Base-by-base conservation (phyloP, 1,139 yeast species). In the Lodderomyces pseudojiufengensis region DNA sequence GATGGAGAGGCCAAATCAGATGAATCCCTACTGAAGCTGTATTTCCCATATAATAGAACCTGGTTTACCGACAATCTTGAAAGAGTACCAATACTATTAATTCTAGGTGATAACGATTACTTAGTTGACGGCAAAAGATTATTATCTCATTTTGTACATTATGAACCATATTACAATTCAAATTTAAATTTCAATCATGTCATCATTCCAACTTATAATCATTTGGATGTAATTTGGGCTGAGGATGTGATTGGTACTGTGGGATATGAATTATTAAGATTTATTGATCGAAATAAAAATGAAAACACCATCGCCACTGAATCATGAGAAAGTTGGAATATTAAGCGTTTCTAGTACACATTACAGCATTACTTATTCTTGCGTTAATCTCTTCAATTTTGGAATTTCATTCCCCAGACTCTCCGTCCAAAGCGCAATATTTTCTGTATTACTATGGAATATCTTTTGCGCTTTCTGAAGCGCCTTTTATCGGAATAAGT, bases 51-150 rank as follows among this genome's bases (percentile, higher is more conserved):
- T 48, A 61, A 64, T 12, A 48, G 52, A 18, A 49, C 57, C 12
- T 85, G 95, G 95, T 84, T 81, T 47, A 61, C 61, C 33, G 51
- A 40, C 7, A 78, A 79, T 15, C 5, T 28, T n/a, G 15, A 28
- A 16, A 78, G 79, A 3, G 56, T 66, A 1, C 83, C 86, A 0
- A 62, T 84, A 47, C 62, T 78, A 35, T 54, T 83, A 6, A 77
- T 84, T 45, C 66, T 77, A 9, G 87, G 88, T 1, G 81, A 69
- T 11, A 54, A 61, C 24, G 95, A 85, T 52, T 65, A 63, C 44
- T 63, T 86, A 33, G 95, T 85, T 14, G 80, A 82, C 51, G 85
- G 88, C 0, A 63, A 62, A 24, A 57, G 76, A 37, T 66, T 86
- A 16, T 62, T 65, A 2, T 47, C 70, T 2, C 81, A 79, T 52